Evolutionary conservation across 192 early-diverging fungal species (phyloP).

Genomic region (Podila epicladia): DNA sequence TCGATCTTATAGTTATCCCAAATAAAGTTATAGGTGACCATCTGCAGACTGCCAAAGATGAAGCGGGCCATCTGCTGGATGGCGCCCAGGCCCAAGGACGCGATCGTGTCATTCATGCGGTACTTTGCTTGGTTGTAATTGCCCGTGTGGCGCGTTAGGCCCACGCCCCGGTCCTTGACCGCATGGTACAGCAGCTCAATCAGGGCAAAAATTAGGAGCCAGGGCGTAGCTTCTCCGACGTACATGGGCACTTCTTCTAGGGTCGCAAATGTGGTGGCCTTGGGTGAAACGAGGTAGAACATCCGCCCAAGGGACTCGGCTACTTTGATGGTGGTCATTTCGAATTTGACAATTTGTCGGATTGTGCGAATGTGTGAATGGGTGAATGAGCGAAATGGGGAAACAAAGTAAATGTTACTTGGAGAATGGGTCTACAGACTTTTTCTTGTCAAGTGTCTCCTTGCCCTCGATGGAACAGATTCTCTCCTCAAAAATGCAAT

Average conservation of each 20-base stretch:
- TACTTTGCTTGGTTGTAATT: constrained; percentile 53
- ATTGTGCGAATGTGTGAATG: not conserved
- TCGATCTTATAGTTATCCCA: constrained; percentile 57
- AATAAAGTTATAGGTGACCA: constrained; percentile 60
- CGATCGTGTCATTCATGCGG: constrained; percentile 64
- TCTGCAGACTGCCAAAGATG: constrained; percentile 54
- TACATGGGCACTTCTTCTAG: constrained; percentile 60
- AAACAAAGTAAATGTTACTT: no score
- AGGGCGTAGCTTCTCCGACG: constrained; percentile 59
- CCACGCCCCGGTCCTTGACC: constrained; percentile 36
- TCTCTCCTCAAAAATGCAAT: no score
- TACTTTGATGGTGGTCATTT: constrained; percentile 42
- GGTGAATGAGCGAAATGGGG: no score
- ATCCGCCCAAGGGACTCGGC: constrained; percentile 57
- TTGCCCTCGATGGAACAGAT: no score
- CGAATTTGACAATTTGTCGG: no score
- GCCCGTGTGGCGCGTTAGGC: constrained; percentile 39
- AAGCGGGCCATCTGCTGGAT: constrained; percentile 62
- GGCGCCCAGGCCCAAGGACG: constrained; percentile 58
- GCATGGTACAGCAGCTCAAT: constrained; percentile 40
- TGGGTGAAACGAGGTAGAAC: constrained; percentile 65
- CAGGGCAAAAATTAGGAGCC: constrained; percentile 57
- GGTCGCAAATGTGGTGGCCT: constrained; percentile 44
- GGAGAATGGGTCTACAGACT: no score
- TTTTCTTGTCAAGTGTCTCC: no score